Conservation (phyloP, 805 yeast genomes). For the Lipomyces spencermartinsiae region DNA sequence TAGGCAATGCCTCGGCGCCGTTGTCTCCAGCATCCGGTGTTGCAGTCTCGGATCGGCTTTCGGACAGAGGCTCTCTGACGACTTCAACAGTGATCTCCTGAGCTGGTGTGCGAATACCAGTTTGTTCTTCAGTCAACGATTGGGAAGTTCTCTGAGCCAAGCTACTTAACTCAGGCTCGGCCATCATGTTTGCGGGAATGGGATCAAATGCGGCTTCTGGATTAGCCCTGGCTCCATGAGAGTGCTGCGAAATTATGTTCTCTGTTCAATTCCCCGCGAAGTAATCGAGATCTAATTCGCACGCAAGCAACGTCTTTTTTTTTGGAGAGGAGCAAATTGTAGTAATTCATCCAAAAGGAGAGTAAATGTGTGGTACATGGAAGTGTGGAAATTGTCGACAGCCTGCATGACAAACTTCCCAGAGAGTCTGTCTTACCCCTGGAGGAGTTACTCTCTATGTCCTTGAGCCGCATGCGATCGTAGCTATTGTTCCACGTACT, state of each 20-base stretch:
- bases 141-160: background rate
- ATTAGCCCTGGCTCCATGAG: no score
- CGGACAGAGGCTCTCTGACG: background rate
- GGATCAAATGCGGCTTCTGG: background rate
- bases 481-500: no score
- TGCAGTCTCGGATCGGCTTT: background rate
- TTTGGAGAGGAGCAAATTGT: background rate
- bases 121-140: background rate
- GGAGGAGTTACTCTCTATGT: no score
- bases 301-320: background rate
- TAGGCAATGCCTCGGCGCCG: background rate
- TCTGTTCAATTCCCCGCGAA: background rate
- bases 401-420: no score
- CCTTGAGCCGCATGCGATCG: background rate
- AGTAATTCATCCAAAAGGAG: background rate
- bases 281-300: background rate
- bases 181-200: background rate
- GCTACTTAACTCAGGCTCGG: background rate
- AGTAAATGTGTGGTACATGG: background rate
- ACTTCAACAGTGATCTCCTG: background rate
- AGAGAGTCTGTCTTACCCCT: no score
- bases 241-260: background rate
- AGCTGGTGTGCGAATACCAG: background rate
- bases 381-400: no score
- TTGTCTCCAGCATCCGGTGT: background rate